Base-by-base conservation (phyloP, 2,329 filamentous ascomycete species). In the Trichoderma breve region DNA sequence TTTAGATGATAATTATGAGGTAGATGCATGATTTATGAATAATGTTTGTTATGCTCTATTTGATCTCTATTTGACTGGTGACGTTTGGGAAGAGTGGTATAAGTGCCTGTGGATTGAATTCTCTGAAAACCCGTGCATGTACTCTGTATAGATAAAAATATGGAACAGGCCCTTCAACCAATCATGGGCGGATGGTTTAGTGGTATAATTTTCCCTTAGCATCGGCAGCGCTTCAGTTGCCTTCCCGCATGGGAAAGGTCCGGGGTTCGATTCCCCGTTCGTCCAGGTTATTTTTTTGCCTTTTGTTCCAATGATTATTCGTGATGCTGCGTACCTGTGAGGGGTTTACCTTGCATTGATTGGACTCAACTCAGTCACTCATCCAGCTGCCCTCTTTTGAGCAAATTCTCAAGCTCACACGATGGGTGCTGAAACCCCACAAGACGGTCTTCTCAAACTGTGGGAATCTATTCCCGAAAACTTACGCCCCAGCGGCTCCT, bases 181-280 rank as follows among this genome's bases (percentile, higher is more conserved):
- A 70, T 71, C 71, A 72, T 71, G 61, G 71, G 71, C 71, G 68
- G 61, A 71, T 73, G 70, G 70, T 72, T 72, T 72, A 72, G 70
- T 72, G 70, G 70, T 72, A 72, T 72, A 72, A 72, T 72, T 72
- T 72, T 72, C 70, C 70, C 70, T 72, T 72, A 72, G 70, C 70
- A 72, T 72, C 39, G 32, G 64, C 64, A 69, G 30, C 65, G 18
- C 21, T 51, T 24, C 9, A 28, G 39, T 57, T 60, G 43, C 7
- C 26, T 12, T 12, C 30, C n/a, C 55, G 69, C 57, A 55, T 73
- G 72, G 72, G 72, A 73, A 68, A 72, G 72, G 72, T 73, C 72
- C 72, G 62, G 72, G 72, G 72, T 73, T 73, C 72, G 70, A 73
- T 73, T 73, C 72, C 72, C 72, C 62, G 72, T 73, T 72, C 70